phyloP scores from a whole-genome alignment of 495 filamentous ascomycete genomes.

The Hypoxylon intermedium region DNA sequence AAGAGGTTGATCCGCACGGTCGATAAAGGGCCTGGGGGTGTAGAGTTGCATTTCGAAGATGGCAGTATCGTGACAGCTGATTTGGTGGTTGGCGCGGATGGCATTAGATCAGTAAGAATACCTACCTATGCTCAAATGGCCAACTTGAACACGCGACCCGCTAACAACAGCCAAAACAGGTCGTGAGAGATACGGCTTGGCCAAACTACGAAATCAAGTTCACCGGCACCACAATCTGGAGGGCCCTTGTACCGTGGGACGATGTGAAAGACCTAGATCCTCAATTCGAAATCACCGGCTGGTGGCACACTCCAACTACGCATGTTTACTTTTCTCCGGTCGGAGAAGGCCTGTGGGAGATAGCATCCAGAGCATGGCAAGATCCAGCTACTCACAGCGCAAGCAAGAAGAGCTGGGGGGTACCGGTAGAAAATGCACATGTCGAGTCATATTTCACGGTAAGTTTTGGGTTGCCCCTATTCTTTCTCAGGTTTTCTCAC shows the following conservation, averaged over 20 bases:
- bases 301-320: constrained; percentile 56
- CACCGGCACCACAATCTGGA: constrained; percentile 51
- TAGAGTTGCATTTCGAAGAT: constrained; percentile 50
- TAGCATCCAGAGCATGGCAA: constrained; percentile 41
- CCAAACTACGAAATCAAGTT: constrained; percentile 49
- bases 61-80: constrained; percentile 48
- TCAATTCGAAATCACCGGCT: constrained; percentile 49
- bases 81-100: constrained; percentile 61
- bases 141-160: constrained; percentile 5
- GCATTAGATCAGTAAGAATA: constrained; percentile 59
- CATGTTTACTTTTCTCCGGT: constrained; percentile 55
- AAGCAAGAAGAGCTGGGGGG: constrained; percentile 55
- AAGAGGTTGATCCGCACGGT: constrained; percentile 49
- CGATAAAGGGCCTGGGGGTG: constrained; percentile 39
- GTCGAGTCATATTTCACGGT: constrained; percentile 50
- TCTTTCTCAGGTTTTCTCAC: background rate
- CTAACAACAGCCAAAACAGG: constrained; percentile 25
- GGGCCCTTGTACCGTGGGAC: constrained; percentile 45
- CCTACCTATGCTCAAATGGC: background rate
- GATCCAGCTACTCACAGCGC: constrained; percentile 39
- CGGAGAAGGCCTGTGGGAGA: constrained; percentile 48
- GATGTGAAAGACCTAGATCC: constrained; percentile 46
- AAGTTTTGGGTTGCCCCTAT: background rate
- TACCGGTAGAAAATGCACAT: constrained; percentile 53
- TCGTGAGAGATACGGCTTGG: constrained; percentile 41